These are phyloP conservation scores for Ascocoryne sarcoides DNA, from an alignment of 2,329 filamentous ascomycete genomes.

Conservation along the genomic window DNA sequence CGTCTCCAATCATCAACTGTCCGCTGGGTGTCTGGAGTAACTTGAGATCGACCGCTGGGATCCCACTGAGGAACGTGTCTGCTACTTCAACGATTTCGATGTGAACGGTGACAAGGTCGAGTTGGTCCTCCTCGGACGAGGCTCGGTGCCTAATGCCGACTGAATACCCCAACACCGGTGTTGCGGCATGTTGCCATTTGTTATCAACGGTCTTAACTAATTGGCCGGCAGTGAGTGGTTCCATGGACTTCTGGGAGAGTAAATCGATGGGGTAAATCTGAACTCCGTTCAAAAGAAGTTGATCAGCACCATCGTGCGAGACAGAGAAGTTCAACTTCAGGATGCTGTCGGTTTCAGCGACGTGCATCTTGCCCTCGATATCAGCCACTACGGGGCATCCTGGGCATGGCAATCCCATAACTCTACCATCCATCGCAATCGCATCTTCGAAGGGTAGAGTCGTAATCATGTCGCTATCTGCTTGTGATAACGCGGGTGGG, in stretches of 20 bases:
- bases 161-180: conserved; percentile 21
- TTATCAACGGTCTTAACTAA: conserved; percentile 30
- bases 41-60: conserved; percentile 49
- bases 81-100: conserved; percentile 54
- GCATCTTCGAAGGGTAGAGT: conserved; percentile 33
- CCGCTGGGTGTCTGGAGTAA: conserved; percentile 50
- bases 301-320: conserved; percentile 35
- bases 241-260: conserved; percentile 28
- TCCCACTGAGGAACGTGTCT: conserved; percentile 42
- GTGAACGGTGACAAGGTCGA: conserved; percentile 45
- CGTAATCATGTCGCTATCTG: conserved; percentile 36
- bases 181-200: conserved; percentile 19
- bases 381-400: conserved; percentile 40
- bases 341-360: conserved; percentile 16
- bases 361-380: conserved; percentile 21
- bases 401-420: conserved; percentile 43
- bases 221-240: conserved; percentile 39
- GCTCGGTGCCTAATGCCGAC: conserved; percentile 27
- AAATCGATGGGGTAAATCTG: conserved; percentile 46
- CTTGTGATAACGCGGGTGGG: conserved; percentile 39
- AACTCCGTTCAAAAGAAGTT: conserved; percentile 49
- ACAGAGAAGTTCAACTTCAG: conserved; percentile 48
- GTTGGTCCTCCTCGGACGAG: conserved; percentile 40
- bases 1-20: conserved; percentile 45
- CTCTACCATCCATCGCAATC: conserved; percentile 30